Percentiles rank a stretch among this genome's conserved stretches.
Conservation (phyloP, 441 rosid genomes). For the Erysimum cheiri region DNA sequence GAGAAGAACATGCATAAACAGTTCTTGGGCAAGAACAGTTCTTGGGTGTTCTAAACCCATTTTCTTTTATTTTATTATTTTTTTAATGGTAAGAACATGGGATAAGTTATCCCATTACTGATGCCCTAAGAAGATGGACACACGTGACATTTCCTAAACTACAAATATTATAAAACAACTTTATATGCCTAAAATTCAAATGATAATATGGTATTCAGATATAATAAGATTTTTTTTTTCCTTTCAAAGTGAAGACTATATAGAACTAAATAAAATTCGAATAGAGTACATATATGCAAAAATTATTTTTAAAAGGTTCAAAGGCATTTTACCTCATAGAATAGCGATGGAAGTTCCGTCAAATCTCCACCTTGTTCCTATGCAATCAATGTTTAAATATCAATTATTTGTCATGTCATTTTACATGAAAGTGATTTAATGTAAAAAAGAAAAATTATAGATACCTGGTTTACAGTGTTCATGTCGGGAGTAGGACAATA, state of each 20-base stretch:
- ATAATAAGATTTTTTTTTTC: not conserved
- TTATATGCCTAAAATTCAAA: not conserved
- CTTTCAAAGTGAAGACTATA: not conserved
- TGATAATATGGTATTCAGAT: not conserved
- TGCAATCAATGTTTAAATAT: constrained; percentile 20
- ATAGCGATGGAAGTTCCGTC: not conserved
- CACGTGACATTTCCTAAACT: not conserved
- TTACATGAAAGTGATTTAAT: not conserved
- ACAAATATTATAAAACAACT: not conserved
- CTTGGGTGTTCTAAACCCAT: no score
- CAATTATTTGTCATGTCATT: constrained; percentile 1
- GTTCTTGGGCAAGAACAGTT: no score
- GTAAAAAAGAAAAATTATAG: not conserved
- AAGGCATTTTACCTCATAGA: constrained; percentile 13
- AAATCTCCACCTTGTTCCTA: constrained; percentile 14
- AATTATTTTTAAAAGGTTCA: not conserved
- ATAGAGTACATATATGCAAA: not conserved
- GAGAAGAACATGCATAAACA: no score
- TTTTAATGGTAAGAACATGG: no score
- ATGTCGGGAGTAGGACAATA: constrained; percentile 6
- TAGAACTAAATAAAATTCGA: not conserved
- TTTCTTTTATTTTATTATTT: no score
- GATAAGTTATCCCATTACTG: no score
- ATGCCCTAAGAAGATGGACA: constrained; percentile 3
- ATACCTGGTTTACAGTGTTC: constrained; percentile 21